Base-by-base conservation (phyloP, 441 rosid genomes). In the Gossypium lobatum region DNA sequence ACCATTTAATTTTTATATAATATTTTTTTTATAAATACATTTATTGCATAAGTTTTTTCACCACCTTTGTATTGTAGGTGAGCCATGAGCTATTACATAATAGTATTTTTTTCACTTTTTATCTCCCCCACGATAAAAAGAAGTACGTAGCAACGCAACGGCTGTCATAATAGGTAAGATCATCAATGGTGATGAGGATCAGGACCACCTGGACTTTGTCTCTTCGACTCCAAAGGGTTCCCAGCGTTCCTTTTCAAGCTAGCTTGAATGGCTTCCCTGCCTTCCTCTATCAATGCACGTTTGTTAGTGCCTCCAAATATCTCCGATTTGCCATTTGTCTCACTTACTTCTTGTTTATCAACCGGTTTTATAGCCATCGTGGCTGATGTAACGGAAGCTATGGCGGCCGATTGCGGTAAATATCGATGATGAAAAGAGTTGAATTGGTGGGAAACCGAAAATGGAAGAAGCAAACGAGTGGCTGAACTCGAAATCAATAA, bases 151-250 rank as follows among this genome's bases (percentile, higher is more conserved):
- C 6, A 31, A 1, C 0, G 4, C 37, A 31, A 31, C 37, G 37
- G 7, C 37, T 31, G 7, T 5, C 37, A 31, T 31, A 31, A 31
- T 4, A 31, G 37, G 37, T 31, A 5, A 31, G 37, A 48, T 69
- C 57, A 5, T 52, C 8, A 86, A 64, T 90, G 92, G 77, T 90
- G 95, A 48, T 78, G 88, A 26, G 93, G 92, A 81, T 91, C 93
- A 18, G 93, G 95, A 42, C 97, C 93, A 9, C 97, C 97, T 7
- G 97, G 97, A 59, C 93, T 88, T 0, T 77, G 64, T 71, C 96
- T 75, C 52, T 72, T 78, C 52, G 88, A 72, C 26, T 61, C 82
- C 2, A 74, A 80, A 69, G 82, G 81, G 68, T 28, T 81, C 4
- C 86, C 89, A 23, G 57, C 59, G 18, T 85, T 85, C 73, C 87